A percentile compares a stretch with the other conserved stretches of the same genome.
phyloP scores from a whole-genome alignment of 768 basidiomycete genomes.

The Neoboletus brunneissimus region DNA sequence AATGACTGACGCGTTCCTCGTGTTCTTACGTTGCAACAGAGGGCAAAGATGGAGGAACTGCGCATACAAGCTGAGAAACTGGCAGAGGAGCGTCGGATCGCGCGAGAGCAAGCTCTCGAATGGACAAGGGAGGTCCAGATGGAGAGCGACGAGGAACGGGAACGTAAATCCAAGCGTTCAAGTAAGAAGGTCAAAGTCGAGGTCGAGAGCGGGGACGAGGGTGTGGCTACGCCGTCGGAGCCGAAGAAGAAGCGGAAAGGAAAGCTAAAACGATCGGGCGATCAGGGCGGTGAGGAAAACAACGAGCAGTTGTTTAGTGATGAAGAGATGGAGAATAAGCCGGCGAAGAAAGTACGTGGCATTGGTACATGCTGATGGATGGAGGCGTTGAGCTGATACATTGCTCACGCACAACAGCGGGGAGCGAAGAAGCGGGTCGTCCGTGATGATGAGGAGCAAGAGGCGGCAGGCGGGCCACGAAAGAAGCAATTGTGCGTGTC shows the following conservation, averaged over 20 bases:
- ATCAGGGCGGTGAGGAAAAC: constrained; percentile 54
- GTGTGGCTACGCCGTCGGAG: constrained; percentile 34
- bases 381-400: not conserved
- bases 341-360: constrained; percentile 61
- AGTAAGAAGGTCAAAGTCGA: constrained; percentile 53
- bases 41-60: constrained; percentile 58
- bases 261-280: constrained; percentile 57
- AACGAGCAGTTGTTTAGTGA: constrained; percentile 69
- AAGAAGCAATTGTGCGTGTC: constrained; percentile 75
- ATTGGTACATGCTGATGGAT: not conserved
- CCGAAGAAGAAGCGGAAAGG: constrained; percentile 79
- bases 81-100: constrained; percentile 73
- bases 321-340: constrained; percentile 57
- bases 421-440: constrained; percentile 71
- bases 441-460: constrained; percentile 77
- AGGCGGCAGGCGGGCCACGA: constrained; percentile 54
- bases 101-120: constrained; percentile 74
- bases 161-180: constrained; percentile 56
- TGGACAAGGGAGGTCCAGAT: constrained; percentile 70
- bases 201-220: constrained; percentile 52
- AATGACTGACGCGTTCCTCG: not conserved
- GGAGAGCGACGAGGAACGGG: constrained; percentile 77
- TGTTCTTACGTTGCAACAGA: constrained; percentile 37
- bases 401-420: constrained; percentile 30
- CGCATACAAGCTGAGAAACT: constrained; percentile 71